A percentile compares a stretch with the other conserved stretches of the same genome.
phyloP scores from a whole-genome alignment of 768 basidiomycete genomes.

The Psilocybe tampanensis region DNA sequence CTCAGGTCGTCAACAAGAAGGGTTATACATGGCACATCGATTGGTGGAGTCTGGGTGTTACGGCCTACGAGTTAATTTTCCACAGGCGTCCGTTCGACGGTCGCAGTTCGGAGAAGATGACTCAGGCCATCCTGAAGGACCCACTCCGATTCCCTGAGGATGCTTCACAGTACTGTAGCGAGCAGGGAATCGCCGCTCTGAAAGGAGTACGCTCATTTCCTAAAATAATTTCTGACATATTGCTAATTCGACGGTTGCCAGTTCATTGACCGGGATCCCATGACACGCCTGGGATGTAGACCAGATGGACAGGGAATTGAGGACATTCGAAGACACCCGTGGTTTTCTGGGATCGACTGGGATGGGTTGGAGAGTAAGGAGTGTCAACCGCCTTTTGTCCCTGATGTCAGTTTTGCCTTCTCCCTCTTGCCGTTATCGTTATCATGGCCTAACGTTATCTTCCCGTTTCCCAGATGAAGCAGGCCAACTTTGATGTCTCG shows the following conservation, averaged over 20 bases:
- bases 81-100: constrained; percentile 87
- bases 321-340: constrained; percentile 80
- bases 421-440: neutral
- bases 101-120: constrained; percentile 86
- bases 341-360: constrained; percentile 89
- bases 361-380: constrained; percentile 69
- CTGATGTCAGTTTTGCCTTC: constrained; percentile 78
- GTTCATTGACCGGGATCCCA: constrained; percentile 85
- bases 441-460: neutral
- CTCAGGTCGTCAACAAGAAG: constrained; percentile 88
- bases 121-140: constrained; percentile 82
- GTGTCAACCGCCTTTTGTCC: constrained; percentile 81
- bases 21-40: constrained; percentile 94
- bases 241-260: constrained; percentile 34
- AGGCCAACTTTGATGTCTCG: constrained; percentile 97
- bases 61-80: constrained; percentile 89
- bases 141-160: constrained; percentile 77
- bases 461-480: constrained; percentile 70
- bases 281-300: constrained; percentile 79
- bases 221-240: constrained; percentile 3
- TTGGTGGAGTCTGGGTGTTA: constrained; percentile 95
- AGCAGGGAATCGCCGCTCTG: constrained; percentile 67
- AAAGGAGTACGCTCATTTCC: constrained; percentile 53
- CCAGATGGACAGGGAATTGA: constrained; percentile 69
- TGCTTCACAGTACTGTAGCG: constrained; percentile 59